Base-by-base conservation (phyloP, 2,329 filamentous ascomycete species). In the Rutstroemia sp. region DNA sequence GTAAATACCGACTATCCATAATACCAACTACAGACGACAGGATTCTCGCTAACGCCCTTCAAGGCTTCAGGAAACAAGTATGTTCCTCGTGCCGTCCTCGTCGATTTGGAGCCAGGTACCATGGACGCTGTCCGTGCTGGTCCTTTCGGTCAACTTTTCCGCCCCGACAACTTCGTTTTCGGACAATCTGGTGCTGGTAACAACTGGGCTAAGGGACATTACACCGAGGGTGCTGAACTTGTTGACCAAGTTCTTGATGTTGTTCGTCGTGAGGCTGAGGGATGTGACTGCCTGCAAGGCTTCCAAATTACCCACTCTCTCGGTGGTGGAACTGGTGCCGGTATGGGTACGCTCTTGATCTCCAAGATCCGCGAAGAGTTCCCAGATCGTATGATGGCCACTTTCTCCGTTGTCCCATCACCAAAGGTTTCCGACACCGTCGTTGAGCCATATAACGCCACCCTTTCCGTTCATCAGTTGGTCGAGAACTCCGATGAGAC, bases 171-270 rank as follows among this genome's bases (percentile, higher is more conserved):
- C 88, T 97, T 97, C 79, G 91, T 97, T 73, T 97, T 97, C 77
- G 94, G 94, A 70, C 94, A 97, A 82, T 97, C 94, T 70, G 92
- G 94, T 84, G 94, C 94, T 75, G 94, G 94, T 79, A 99, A 99
- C 90, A 97, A 97, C 87, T 99, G 94, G 94, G 94, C 94, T 77
- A 99, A 97, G 87, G 94, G 94, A 80, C 94, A 99, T 77, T 99
- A 99, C 85, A 99, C 94, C 65, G 94, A 99, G 82, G 94, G 94
- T 85, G 94, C 94, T 68, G 94, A 99, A 81, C 85, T 97, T 63
- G 94, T 99, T 68, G 94, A 99, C 81, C 84, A 96, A 72, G 94
- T 99, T 68, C 86, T 99, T 68, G 94, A 97, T 74, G 94, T 99
- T 66, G 92, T 99, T 73, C 94, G 94, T 74, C 92, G 94, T 71